Base-by-base conservation (phyloP, 805 yeast genomes). In the Ogataea dorogensis region DNA sequence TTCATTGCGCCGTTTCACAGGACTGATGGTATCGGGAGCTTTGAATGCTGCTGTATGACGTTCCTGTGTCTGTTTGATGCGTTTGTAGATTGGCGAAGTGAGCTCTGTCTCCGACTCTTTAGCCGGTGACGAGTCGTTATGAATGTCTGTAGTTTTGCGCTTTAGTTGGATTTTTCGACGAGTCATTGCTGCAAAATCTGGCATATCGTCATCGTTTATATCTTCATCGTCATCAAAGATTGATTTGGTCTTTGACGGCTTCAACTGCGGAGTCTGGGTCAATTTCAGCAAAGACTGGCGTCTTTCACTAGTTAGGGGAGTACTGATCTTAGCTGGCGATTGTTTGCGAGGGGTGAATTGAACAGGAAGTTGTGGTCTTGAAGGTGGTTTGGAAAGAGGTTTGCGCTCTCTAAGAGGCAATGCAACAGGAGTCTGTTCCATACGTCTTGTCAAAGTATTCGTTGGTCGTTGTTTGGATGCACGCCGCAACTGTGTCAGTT, bases 1-100 rank as follows among this genome's bases (percentile, higher is more conserved):
- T 21, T 41, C 46, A 23, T 51, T 51, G 20, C 47, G 42, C 8
- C 40, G 43, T 39, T 50, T 54, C 25, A 54, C 23, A 1, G 59
- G 59, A 42, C 59, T 54, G 31, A 49, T 44, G 7, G n/a, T 14
- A 7, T 23, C 26, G 14, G 43, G 17, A n/a, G 33, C 17, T 24
- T 33, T 30, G 24, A 28, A 36, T n/a, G 28, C 12, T 9, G 22
- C 26, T 2, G 29, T 17, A 23, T 24, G 36, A 17, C 33, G 36
- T 24, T 36, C 36, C 29, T 42, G 44, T 5, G 37, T 40, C 27
- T 47, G 38, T 24, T 36, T 29, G 8, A 50, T 36, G 26, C 42
- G 46, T 20, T 45, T 46, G 37, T 47, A 46, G 12, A 52, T 42
- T 6, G 54, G 54, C n/a, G 54, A 49, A 4, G 38, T 22, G 18